Evolutionary conservation across 2,329 filamentous ascomycete species (phyloP), one percentile per base, ranked within the genome.

Genomic region (Microdochium trichocladiopsis): DNA sequence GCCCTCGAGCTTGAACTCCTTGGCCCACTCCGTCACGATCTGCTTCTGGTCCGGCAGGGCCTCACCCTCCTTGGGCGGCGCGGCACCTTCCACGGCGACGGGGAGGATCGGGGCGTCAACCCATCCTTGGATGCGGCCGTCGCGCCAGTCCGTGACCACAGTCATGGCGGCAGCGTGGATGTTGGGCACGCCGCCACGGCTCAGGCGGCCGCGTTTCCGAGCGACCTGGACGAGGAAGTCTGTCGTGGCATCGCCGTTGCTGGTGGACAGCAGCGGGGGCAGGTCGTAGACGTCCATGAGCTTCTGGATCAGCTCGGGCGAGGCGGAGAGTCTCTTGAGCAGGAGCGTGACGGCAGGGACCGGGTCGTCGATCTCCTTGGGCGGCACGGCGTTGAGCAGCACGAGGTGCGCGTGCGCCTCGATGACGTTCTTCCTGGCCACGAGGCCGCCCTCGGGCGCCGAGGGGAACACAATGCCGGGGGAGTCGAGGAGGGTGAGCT

Each of bases 191-290:
- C 94, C 94, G 21, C 93, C 92, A 60, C 88, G 87, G 50, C 93
- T 90, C 16, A 99, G 77, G 53, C 94, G 79, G 51, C 94, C 94
- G 55, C 94, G 82, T 76, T 96, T 96, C 63, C 94, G 83, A 4
- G 94, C 94, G 12, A 99, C 93, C 68, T 99, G 93, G 51, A 97
- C 84, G 33, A 99, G 73, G 73, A 97, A 97, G 68, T 96, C 90
- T 16, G 85, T 95, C 5, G 90, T 94, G 52, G 83, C 72, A 66
- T 96, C 91, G 52, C 87, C 87, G 57, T 84, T 79, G 11, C 77
- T 79, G 52, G 83, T 77, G 54, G 80, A 74, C 63, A 95, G 80
- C 18, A 97, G 78, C 1, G 93, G 82, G 8, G 90, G 87, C 36
- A 97, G 80, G 64, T 88, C 84, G 72, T 99, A 99, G 43, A 94